A percentile compares a stretch with the other conserved stretches of the same genome.
Evolutionary conservation across 2,329 filamentous ascomycete species (phyloP).

Genomic region (Didymella exigua): DNA sequence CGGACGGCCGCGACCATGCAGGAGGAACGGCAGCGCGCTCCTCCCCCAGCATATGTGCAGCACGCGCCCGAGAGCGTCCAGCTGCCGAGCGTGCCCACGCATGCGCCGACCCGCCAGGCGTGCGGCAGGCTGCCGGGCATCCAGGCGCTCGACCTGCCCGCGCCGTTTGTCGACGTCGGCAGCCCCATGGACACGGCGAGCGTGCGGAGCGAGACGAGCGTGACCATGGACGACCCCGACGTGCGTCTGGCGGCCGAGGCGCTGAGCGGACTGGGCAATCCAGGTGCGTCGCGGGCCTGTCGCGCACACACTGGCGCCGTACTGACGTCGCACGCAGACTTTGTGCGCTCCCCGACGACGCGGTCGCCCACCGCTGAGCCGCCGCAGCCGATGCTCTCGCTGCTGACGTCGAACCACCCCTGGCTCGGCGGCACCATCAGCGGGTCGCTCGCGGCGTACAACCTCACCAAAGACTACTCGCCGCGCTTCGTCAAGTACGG

Average conservation of each 20-base stretch:
- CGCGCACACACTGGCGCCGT: background rate
- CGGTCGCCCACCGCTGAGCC: conserved; percentile 53
- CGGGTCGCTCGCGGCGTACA: conserved; percentile 83
- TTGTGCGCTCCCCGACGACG: conserved; percentile 24
- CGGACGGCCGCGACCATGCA: conserved; percentile 30
- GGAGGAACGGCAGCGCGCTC: conserved; percentile 46
- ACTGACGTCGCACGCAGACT: conserved; percentile 46
- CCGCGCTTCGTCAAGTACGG: conserved; percentile 84
- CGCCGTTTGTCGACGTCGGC: conserved; percentile 45
- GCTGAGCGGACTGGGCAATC: conserved; percentile 56
- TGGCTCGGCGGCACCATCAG: conserved; percentile 84
- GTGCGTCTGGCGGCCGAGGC: conserved; percentile 58
- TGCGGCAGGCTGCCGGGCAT: conserved; percentile 51
- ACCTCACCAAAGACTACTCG: conserved; percentile 86
- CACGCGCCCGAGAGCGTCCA: conserved; percentile 50
- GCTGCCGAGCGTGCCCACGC: conserved; percentile 51
- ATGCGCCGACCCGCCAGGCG: conserved; percentile 33
- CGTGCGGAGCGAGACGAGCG: conserved; percentile 52
- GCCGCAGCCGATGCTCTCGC: conserved; percentile 80
- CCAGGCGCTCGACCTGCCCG: conserved; percentile 51
- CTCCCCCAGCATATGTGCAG: conserved; percentile 52
- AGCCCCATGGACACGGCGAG: conserved; percentile 55
- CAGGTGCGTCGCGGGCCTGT: conserved; percentile 49
- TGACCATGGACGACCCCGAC: conserved; percentile 55
- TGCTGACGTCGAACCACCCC: conserved; percentile 87